A percentile compares a stretch with the other conserved stretches of the same genome.
phyloP scores from a whole-genome alignment of 352 stramenopile genomes.

The Phytophthora cactorum region DNA sequence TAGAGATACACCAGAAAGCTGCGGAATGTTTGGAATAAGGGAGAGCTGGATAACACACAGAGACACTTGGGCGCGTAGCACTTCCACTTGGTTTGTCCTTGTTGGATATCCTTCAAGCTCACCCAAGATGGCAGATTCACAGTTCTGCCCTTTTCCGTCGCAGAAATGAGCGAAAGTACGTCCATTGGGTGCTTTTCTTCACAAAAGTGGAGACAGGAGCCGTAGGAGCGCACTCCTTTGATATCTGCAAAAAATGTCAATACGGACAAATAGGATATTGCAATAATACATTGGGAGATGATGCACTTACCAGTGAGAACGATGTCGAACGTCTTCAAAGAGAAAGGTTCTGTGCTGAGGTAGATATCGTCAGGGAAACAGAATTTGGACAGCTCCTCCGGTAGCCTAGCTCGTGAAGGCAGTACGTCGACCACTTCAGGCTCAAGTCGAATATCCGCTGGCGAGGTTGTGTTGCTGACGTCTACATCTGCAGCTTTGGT shows the following conservation, averaged over 20 bases:
- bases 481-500: slow-evolving; percentile 33
- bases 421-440: slow-evolving; percentile 60
- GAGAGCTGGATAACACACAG: slow-evolving; percentile 61
- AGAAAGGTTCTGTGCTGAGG: slow-evolving; percentile 45
- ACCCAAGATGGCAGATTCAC: slow-evolving; percentile 67
- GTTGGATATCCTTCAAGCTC: slow-evolving; percentile 72
- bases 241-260: slow-evolving; percentile 43
- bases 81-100: slow-evolving; percentile 55
- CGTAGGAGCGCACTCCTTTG: slow-evolving; percentile 60
- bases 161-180: slow-evolving; percentile 63
- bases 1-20: slow-evolving; percentile 55
- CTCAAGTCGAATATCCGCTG: slow-evolving; percentile 57
- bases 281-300: neutral
- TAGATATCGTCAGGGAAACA: slow-evolving; percentile 70
- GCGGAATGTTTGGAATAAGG: slow-evolving; percentile 66
- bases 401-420: slow-evolving; percentile 47
- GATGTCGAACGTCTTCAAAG: slow-evolving; percentile 65
- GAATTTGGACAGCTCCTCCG: slow-evolving; percentile 77
- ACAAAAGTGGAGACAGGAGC: slow-evolving; percentile 68
- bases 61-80: slow-evolving; percentile 73
- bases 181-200: slow-evolving; percentile 70
- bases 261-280: neutral
- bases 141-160: slow-evolving; percentile 47
- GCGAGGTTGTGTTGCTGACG: slow-evolving; percentile 44
- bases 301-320: slow-evolving; percentile 61